Conservation (phyloP, 306 rosid genomes). For the Prunus fruticosa region DNA sequence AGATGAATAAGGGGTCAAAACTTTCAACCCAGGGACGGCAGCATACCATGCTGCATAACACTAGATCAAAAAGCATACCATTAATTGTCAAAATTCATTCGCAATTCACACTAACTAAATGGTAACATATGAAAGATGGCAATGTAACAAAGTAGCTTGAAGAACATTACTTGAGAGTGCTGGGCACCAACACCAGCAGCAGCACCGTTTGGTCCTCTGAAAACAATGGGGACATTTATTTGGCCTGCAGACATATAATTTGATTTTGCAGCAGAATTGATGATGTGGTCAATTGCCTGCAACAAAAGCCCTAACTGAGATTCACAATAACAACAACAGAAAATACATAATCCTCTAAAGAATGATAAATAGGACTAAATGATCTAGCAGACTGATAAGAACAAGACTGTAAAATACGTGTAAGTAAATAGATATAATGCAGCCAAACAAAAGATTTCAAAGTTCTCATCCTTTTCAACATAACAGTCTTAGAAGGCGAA, state of each 20-base stretch:
- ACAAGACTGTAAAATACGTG: background rate
- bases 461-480: background rate
- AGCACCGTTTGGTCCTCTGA: constrained; percentile 99
- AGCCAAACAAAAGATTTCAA: background rate
- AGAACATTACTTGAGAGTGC: constrained; percentile 84
- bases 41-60: constrained; percentile 94
- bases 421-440: background rate
- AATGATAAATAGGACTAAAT: background rate
- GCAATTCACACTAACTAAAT: background rate
- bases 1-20: constrained; percentile 86
- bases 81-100: background rate
- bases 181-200: constrained; percentile 99
- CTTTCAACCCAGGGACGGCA: constrained; percentile 89
- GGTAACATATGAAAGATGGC: background rate
- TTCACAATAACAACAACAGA: background rate
- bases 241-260: constrained; percentile 97
- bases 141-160: background rate
- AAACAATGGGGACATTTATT: constrained; percentile 89
- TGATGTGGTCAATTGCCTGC: constrained; percentile 98
- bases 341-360: background rate
- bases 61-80: constrained; percentile 38
- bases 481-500: background rate
- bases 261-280: constrained; percentile 97
- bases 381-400: background rate
- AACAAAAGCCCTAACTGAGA: constrained; percentile 15